These are phyloP conservation scores for Nepenthes alata DNA, from an alignment of 179 eudicot species.

Conservation along the genomic window DNA sequence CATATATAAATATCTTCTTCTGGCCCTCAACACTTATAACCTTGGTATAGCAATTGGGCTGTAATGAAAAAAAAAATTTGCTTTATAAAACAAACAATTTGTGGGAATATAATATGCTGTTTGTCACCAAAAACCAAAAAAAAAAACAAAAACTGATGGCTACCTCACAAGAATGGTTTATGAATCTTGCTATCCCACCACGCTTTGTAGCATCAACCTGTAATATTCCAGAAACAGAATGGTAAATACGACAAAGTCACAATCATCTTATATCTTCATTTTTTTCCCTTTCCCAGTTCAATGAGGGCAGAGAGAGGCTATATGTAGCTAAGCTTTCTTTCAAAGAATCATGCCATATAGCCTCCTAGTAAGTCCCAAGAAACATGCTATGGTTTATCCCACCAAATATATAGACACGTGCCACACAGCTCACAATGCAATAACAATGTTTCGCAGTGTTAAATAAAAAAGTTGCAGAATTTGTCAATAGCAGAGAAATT, in stretches of 20 bases:
- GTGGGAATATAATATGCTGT: too few relatives aligned
- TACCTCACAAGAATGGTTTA: conserved; percentile 99
- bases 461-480: too few relatives aligned
- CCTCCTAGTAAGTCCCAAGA: neutral
- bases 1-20: conserved; percentile 94
- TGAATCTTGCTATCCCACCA: conserved; percentile 96
- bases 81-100: neutral
- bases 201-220: conserved; percentile 99
- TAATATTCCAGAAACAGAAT: conserved; percentile 11
- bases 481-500: too few relatives aligned
- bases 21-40: conserved; percentile 87
- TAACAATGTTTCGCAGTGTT: too few relatives aligned
- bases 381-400: too few relatives aligned
- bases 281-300: neutral
- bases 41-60: conserved; percentile 99
- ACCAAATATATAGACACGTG: too few relatives aligned
- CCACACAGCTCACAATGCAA: too few relatives aligned
- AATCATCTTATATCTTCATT: neutral
- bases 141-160: neutral
- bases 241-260: neutral
- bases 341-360: neutral
- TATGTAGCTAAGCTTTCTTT: neutral
- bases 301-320: neutral
- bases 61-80: conserved; percentile 12
- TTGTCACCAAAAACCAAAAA: too few relatives aligned